These are phyloP conservation scores for Tirmania nivea DNA, from an alignment of 495 filamentous ascomycete genomes.

Conservation along the genomic window DNA sequence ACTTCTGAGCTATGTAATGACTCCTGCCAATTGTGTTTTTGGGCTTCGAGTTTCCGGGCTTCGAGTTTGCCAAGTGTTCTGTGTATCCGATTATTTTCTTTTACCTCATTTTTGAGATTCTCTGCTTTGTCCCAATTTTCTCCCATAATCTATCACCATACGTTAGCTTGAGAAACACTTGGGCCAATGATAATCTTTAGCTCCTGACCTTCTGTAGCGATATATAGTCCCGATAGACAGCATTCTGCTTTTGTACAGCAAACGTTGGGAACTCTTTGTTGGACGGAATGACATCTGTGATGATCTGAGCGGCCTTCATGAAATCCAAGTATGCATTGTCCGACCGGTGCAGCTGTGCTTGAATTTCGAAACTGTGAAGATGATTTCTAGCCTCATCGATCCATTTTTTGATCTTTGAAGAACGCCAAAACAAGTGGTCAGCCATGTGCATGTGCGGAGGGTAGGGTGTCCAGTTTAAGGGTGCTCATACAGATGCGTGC, in stretches of 20 bases:
- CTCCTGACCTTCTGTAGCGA: not conserved
- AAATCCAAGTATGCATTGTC: conserved; percentile 55
- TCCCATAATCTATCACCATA: not conserved
- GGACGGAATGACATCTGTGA: conserved; percentile 48
- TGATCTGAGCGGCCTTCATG: conserved; percentile 54
- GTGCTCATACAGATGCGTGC: conserved; percentile 10
- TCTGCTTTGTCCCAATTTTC: not conserved
- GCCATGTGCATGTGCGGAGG: not conserved
- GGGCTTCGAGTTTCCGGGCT: conserved; percentile 1
- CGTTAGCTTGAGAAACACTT: not conserved
- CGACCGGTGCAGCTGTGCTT: conserved; percentile 22
- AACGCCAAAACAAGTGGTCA: not conserved
- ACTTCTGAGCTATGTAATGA: conserved; percentile 1
- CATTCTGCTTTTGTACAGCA: conserved; percentile 14
- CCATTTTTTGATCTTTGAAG: conserved; percentile 14
- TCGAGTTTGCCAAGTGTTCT: conserved; percentile 6
- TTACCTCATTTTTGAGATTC: not conserved
- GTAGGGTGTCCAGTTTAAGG: not conserved
- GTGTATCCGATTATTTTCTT: conserved; percentile 14
- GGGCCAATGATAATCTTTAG: not conserved
- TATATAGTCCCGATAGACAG: not conserved
- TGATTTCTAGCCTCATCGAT: conserved; percentile 13
- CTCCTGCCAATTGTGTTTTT: conserved; percentile 1
- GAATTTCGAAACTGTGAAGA: conserved; percentile 13
- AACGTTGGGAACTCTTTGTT: conserved; percentile 43